A percentile compares a stretch with the other conserved stretches of the same genome.
phyloP scores from a whole-genome alignment of 2,329 filamentous ascomycete genomes.

The Emergomyces africanus region DNA sequence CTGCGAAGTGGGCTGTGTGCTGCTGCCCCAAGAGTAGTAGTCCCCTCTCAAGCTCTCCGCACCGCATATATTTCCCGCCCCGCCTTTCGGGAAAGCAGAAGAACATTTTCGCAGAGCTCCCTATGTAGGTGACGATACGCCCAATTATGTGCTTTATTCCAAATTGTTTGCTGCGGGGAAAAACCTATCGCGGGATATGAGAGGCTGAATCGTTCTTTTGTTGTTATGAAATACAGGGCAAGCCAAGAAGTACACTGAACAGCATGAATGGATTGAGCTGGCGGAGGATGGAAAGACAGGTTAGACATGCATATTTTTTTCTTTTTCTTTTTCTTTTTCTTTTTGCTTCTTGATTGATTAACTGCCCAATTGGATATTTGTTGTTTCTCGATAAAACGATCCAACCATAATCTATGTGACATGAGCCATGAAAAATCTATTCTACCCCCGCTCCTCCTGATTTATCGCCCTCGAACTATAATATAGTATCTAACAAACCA shows the following conservation, averaged over 20 bases:
- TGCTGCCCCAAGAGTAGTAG: neutral
- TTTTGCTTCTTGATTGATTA: neutral
- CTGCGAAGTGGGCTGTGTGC: conserved; percentile 5
- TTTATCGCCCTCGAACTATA: conserved; percentile 17
- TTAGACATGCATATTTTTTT: conserved; percentile 19
- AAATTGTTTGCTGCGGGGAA: neutral
- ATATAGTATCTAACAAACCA: conserved; percentile 1
- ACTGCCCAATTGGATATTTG: neutral
- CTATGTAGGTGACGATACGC: conserved; percentile 20
- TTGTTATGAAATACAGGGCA: conserved; percentile 17
- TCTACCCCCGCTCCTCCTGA: conserved; percentile 13
- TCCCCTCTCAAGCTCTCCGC: conserved; percentile 7
- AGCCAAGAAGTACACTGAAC: conserved; percentile 78
- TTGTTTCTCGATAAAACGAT: neutral
- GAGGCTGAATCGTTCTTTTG: neutral
- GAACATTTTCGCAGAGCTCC: conserved; percentile 30
- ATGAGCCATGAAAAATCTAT: neutral
- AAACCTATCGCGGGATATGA: neutral
- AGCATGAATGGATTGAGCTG: conserved; percentile 97
- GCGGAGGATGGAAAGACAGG: conserved; percentile 70
- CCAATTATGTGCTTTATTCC: conserved; percentile 2
- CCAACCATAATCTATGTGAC: neutral
- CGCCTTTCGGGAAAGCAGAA: conserved; percentile 11
- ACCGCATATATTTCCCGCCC: conserved; percentile 4
- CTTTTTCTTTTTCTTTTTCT: conserved; percentile 14